Conservation (phyloP, 345 rosid genomes). For the Eucalyptus tenuipes region DNA sequence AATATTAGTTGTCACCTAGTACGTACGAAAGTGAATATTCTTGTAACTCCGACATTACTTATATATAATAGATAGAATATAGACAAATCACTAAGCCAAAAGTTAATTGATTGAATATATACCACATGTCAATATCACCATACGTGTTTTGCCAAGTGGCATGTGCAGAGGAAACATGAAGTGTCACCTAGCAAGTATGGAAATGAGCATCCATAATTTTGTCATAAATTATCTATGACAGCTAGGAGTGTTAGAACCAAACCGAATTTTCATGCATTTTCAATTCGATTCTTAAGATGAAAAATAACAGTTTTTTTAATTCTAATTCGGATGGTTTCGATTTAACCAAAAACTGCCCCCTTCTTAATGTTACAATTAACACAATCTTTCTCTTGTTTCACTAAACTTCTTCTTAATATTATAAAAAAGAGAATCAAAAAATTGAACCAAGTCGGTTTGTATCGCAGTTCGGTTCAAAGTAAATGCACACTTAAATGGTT, state of each 20-base stretch:
- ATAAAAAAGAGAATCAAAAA: neutral
- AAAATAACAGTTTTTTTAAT: too few species aligned
- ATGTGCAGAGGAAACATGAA: neutral
- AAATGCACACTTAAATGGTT: too few species aligned
- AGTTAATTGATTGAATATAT: neutral
- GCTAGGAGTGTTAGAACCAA: neutral
- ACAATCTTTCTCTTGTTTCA: neutral
- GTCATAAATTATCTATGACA: neutral
- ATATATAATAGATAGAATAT: neutral
- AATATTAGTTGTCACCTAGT: neutral
- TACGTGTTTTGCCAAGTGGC: neutral
- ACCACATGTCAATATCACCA: neutral
- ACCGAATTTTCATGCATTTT: too few species aligned
- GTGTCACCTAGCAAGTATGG: neutral
- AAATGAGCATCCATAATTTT: neutral
- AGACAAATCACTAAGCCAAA: neutral
- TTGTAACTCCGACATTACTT: neutral
- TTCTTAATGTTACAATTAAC: neutral
- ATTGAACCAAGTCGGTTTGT: fast-evolving
- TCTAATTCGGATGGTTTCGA: neutral
- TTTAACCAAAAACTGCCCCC: neutral
- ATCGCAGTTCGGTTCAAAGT: too few species aligned
- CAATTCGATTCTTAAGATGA: neutral
- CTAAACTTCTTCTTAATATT: neutral
- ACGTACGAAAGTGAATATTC: neutral